phyloP scores from a whole-genome alignment of 352 stramenopile species.

The Sclerospora graminicola region DNA sequence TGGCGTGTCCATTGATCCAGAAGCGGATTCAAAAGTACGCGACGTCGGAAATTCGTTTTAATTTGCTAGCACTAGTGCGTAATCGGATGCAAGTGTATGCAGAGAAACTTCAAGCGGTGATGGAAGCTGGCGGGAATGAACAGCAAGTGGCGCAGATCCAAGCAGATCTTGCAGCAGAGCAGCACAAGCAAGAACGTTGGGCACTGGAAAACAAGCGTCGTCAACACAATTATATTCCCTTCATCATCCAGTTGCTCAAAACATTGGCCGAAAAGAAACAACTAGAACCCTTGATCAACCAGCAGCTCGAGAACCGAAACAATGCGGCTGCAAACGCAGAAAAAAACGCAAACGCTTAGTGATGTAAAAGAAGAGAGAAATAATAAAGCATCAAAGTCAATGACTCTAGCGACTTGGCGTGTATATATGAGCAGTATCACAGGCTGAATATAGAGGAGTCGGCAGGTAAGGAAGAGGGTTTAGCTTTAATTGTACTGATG shows the following conservation, averaged over 20 bases:
- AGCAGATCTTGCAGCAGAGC: constrained; percentile 34
- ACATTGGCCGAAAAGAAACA: constrained; percentile 85
- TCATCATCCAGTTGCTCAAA: constrained; percentile 91
- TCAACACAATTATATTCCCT: constrained; percentile 96
- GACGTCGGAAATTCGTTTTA: constrained; percentile 92
- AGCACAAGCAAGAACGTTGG: constrained; percentile 75
- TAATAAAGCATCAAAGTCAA: constrained; percentile 1
- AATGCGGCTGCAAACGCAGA: constrained; percentile 10
- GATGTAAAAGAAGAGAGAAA: constrained; percentile 3
- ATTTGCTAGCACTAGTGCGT: constrained; percentile 90
- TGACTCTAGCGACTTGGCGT: constrained; percentile 1
- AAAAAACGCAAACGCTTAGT: constrained; percentile 12
- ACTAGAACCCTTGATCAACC: constrained; percentile 68
- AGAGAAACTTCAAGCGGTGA: constrained; percentile 30
- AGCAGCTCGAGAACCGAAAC: constrained; percentile 31
- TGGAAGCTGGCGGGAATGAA: constrained; percentile 25
- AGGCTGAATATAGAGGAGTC: constrained; percentile 4
- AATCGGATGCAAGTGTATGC: constrained; percentile 59
- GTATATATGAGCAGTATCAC: constrained; percentile 4
- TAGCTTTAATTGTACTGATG: no score
- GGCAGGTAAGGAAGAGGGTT: no score
- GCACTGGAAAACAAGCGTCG: constrained; percentile 87
- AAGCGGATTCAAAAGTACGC: constrained; percentile 88
- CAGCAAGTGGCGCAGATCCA: constrained; percentile 36
- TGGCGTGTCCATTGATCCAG: constrained; percentile 90